phyloP scores from a whole-genome alignment of 2,329 filamentous ascomycete genomes.

The Shiraia sp. region DNA sequence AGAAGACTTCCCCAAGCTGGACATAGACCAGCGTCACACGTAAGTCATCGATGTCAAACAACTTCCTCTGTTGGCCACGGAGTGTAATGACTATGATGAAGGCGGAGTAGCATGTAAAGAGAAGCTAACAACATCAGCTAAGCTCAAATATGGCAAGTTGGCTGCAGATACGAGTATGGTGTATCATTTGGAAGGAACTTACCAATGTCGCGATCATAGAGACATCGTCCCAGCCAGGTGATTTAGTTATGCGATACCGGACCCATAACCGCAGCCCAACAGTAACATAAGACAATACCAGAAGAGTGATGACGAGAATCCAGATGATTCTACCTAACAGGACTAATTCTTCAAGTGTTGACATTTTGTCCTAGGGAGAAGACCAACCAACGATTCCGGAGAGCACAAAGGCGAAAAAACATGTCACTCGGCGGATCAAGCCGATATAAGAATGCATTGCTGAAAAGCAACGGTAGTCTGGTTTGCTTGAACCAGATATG shows the following conservation, averaged over 20 bases:
- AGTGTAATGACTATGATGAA: slow-evolving; percentile 28
- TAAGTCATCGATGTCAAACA: slow-evolving; percentile 16
- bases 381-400: slow-evolving; percentile 12
- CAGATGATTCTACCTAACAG: slow-evolving; percentile 24
- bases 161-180: background rate
- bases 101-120: slow-evolving; percentile 34
- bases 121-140: slow-evolving; percentile 11
- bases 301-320: slow-evolving; percentile 27
- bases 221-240: slow-evolving; percentile 40
- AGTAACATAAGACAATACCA: slow-evolving; percentile 31
- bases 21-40: slow-evolving; percentile 28
- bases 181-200: too few species aligned
- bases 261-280: slow-evolving; percentile 41
- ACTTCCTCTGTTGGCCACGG: slow-evolving; percentile 8
- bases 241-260: slow-evolving; percentile 36
- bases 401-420: slow-evolving; percentile 7
- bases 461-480: slow-evolving; percentile 6
- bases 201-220: slow-evolving; percentile 36
- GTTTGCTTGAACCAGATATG: slow-evolving; percentile 11
- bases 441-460: slow-evolving; percentile 14
- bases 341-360: slow-evolving; percentile 19
- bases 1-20: slow-evolving; percentile 53
- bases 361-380: slow-evolving; percentile 4
- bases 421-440: slow-evolving; percentile 6
- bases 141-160: slow-evolving; percentile 1